Evolutionary conservation across 2,329 filamentous ascomycete genomes (phyloP), one percentile per base, ranked within the genome.

Genomic region (Pseudogymnoascus sp.): DNA sequence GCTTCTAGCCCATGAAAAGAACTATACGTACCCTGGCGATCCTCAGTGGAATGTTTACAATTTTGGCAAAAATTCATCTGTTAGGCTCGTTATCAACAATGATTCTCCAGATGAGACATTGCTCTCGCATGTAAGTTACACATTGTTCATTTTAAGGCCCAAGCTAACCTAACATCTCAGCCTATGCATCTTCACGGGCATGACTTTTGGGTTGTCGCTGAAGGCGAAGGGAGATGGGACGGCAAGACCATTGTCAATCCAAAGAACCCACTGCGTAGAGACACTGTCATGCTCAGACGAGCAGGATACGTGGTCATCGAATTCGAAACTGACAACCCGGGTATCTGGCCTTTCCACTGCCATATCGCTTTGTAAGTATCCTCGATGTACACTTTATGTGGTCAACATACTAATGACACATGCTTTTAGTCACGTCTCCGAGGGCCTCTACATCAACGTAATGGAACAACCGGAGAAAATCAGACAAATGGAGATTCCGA

Each of bases 21-120:
- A 82, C 65, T 74, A 79, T 30, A 75, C 77, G 4, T 85, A 82
- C 65, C 58, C 62, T 2, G 38, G 61, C 20, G 74, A 77, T 2
- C 68, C 75, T 1, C 75, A 82, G 39, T 81, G 78, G 75, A 85
- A 84, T 63, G 75, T 84, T 9, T 65, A 61, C 58, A 75, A 80
- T 12, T 75, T 77, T 5, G 81, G 78, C 77, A 80, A 82, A 61
- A 71, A 80, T 30, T 70, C 68, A 47, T 82, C 79, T 3, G 74
- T 88, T 8, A 76, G 84, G 2, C 74, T 89, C 22, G 74, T 85
- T 12, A 69, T 88, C 22, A 25, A 25, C 22, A 25, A 25, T 25
- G 22, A 5, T 25, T 25, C 22, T 25, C 22, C 22, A 25, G 22
- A 25, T 25, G 22, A 25, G 22, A 25, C 22, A 25, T 5, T 25